Evolutionary conservation across 2,329 filamentous ascomycete species (phyloP), one percentile per base, ranked within the genome.

Genomic region (Aspergillus intermedius): DNA sequence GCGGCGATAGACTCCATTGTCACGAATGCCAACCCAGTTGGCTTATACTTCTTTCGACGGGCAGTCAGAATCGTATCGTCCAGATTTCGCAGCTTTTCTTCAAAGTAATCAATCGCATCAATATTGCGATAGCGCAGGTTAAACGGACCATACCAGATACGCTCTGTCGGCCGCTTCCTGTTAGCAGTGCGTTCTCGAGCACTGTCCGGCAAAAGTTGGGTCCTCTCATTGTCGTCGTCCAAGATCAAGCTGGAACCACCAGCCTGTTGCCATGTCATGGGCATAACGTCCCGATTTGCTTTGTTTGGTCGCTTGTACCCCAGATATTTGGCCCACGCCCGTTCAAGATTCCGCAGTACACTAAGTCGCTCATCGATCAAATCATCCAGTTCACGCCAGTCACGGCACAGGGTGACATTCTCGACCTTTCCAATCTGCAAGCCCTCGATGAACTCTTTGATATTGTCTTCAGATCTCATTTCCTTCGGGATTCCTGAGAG

Each of bases 1-100:
- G 91, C 86, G 12, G 91, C 88, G 44, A 95, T 93, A 3, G 89
- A 93, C 71, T 96, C 88, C 89, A 98, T 94, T 0, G 93, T 97
- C 35, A 98, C 88, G 67, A 98, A 96, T 1, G 94, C 94, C 51
- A 94, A 79, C 44, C 91, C 86, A 1, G 84, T 91, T 0, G 93
- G 77, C 5, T 78, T 73, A 60, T 90, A 97, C 3, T 86, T 79
- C 65, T 88, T 87, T 60, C 82, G 81, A 23, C 93, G 82, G 9
- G 89, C 81, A 6, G 71, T 70, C 6, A 71, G 68, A 45, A 98
- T 88, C 55, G 83, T 78, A 44, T 88, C 86, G 56, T 98, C 91
- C 2, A 94, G 68, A 13, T 79, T 77, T 22, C 86, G 83, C 32
- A 98, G 78, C 63, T 87, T 86, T 66, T 95, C 88, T 60, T 94